phyloP scores from a whole-genome alignment of 2,329 filamentous ascomycete species.

The Colletotrichum abscissum region DNA sequence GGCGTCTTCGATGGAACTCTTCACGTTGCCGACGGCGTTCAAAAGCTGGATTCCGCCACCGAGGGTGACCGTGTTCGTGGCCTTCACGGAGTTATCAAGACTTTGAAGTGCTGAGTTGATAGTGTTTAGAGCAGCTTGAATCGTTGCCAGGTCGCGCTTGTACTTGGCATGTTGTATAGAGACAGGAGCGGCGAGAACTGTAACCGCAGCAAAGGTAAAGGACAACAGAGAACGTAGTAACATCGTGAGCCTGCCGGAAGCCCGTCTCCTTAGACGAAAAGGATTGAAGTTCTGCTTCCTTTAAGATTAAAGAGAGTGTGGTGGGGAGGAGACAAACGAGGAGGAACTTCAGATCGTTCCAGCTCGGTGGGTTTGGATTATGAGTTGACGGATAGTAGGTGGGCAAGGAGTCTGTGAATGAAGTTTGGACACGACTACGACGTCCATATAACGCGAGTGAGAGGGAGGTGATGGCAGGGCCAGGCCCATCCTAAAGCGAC shows the following conservation, averaged over 20 bases:
- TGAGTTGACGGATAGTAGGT: neutral
- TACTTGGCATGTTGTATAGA: neutral
- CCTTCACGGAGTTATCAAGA: constrained; percentile 28
- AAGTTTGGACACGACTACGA: neutral
- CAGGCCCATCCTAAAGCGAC: neutral
- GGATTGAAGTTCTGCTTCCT: constrained; percentile 14
- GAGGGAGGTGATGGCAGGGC: neutral
- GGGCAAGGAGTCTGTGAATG: neutral
- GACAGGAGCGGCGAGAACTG: constrained; percentile 20
- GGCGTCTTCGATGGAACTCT: constrained; percentile 15
- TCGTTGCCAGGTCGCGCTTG: constrained; percentile 16
- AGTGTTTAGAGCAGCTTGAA: constrained; percentile 26
- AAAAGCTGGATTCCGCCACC: constrained; percentile 19
- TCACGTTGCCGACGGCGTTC: constrained; percentile 1
- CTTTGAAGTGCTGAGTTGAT: constrained; percentile 26
- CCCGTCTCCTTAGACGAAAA: neutral
- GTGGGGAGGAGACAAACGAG: neutral
- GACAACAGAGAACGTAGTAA: constrained; percentile 19
- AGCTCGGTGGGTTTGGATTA: neutral
- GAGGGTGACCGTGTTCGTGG: neutral
- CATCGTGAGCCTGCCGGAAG: constrained; percentile 14
- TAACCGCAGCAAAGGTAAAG: neutral
- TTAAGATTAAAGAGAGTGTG: constrained; percentile 23
- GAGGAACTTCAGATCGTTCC: constrained; percentile 27
- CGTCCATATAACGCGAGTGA: constrained; percentile 6